A percentile compares a stretch with the other conserved stretches of the same genome.
Evolutionary conservation across 768 basidiomycete genomes (phyloP).

Genomic region (Rhizopogon sp.): DNA sequence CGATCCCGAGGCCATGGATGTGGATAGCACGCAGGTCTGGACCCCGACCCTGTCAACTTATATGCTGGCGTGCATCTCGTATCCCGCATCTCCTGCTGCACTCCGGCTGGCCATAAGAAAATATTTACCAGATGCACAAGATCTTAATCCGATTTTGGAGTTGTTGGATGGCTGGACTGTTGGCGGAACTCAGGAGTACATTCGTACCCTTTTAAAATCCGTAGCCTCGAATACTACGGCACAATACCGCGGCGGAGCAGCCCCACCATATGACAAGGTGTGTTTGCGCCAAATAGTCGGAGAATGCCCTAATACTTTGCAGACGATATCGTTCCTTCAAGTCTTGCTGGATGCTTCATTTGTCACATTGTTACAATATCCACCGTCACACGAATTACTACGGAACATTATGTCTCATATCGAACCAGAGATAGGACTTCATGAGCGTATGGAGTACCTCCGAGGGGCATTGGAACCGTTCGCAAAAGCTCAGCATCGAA

Average conservation of each 20-base stretch:
- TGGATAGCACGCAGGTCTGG: constrained; percentile 26
- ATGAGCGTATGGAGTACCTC: constrained; percentile 48
- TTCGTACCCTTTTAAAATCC: background rate
- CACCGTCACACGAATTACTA: constrained; percentile 52
- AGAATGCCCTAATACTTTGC: constrained; percentile 20
- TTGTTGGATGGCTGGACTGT: constrained; percentile 19
- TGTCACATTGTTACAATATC: constrained; percentile 59
- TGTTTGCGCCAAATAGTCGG: constrained; percentile 47
- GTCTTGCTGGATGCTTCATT: constrained; percentile 69
- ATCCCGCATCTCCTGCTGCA: constrained; percentile 32
- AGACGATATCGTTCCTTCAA: constrained; percentile 62
- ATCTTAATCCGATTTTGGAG: constrained; percentile 31
- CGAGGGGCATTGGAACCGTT: constrained; percentile 60
- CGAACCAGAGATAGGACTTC: constrained; percentile 48
- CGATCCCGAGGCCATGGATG: constrained; percentile 27
- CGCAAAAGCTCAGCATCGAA: constrained; percentile 45
- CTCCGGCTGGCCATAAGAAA: constrained; percentile 41
- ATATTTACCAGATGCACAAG: constrained; percentile 34
- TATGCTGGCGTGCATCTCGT: constrained; percentile 34
- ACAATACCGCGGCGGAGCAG: constrained; percentile 5
- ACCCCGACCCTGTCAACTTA: constrained; percentile 31
- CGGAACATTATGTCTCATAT: constrained; percentile 44
- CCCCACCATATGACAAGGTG: background rate
- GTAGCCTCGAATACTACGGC: background rate
- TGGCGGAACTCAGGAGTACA: constrained; percentile 31